phyloP scores from a whole-genome alignment of 2,329 filamentous ascomycete genomes.

The Bertia moriformis region DNA sequence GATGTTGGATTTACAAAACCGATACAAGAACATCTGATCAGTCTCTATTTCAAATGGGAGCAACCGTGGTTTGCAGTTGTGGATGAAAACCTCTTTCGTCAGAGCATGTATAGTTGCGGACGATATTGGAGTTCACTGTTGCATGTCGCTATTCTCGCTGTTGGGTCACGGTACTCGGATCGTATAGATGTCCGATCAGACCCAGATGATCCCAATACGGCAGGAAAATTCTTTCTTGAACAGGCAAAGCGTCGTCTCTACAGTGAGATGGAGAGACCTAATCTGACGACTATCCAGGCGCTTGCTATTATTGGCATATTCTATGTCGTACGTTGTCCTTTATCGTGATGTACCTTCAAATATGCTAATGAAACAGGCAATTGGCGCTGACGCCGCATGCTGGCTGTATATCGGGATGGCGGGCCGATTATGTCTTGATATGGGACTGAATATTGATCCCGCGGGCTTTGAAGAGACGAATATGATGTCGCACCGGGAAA shows the following conservation, averaged over 20 bases:
- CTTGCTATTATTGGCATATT: slow-evolving; percentile 10
- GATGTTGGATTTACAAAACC: no score
- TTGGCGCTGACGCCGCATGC: slow-evolving; percentile 16
- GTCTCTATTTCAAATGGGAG: slow-evolving; percentile 12
- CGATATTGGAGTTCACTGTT: slow-evolving; percentile 9
- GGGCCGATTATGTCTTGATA: slow-evolving; percentile 16
- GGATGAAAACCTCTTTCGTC: slow-evolving; percentile 7
- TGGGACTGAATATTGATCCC: slow-evolving; percentile 20
- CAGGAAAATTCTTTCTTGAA: slow-evolving; percentile 7
- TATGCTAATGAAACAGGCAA: slow-evolving; percentile 9
- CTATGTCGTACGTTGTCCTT: slow-evolving; percentile 9
- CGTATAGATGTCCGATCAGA: slow-evolving; percentile 7
- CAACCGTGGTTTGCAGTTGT: slow-evolving; percentile 13
- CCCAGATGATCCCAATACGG: slow-evolving; percentile 7
- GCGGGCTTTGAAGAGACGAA: slow-evolving; percentile 10
- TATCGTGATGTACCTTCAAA: no score
- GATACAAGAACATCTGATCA: slow-evolving; percentile 10
- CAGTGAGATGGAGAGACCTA: slow-evolving; percentile 9
- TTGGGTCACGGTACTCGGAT: slow-evolving; percentile 10
- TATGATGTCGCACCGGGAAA: slow-evolving; percentile 11
- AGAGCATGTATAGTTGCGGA: slow-evolving; percentile 5
- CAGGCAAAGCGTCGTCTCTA: slow-evolving; percentile 9
- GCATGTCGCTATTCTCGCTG: slow-evolving; percentile 8
- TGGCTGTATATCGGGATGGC: slow-evolving; percentile 22
- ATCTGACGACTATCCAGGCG: slow-evolving; percentile 9